A percentile compares a stretch with the other conserved stretches of the same genome.
Conservation (phyloP, 2,329 filamentous ascomycete species). For the Alternaria viburni region DNA sequence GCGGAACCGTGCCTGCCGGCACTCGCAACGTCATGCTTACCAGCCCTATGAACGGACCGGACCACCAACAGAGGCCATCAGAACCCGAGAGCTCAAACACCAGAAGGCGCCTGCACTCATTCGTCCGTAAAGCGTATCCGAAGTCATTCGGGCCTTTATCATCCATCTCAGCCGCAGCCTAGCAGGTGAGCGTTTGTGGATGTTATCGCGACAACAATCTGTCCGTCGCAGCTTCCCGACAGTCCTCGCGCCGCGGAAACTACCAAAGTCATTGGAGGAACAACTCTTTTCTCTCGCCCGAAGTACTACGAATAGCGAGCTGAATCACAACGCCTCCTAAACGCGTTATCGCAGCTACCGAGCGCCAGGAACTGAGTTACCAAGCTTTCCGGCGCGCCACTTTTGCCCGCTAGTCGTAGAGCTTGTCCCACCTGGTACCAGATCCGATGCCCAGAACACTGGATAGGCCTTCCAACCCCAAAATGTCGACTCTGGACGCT, state of each 20-base stretch:
- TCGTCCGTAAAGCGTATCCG: not conserved
- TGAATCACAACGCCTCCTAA: not conserved
- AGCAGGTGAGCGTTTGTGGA: not conserved
- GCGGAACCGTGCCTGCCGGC: not conserved
- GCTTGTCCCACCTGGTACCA: constrained; percentile 6
- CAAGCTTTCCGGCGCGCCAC: constrained; percentile 6
- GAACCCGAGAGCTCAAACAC: not conserved
- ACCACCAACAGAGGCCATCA: not conserved
- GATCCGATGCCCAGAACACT: constrained; percentile 9
- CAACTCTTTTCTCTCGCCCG: not conserved
- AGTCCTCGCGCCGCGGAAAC: not conserved
- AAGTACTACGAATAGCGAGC: not conserved
- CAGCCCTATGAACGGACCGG: not conserved
- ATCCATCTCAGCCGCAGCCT: not conserved
- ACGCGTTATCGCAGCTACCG: not conserved
- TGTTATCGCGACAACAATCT: not conserved
- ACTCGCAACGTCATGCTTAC: not conserved
- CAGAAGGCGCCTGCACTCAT: not conserved
- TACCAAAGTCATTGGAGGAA: not conserved
- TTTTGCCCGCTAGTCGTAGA: not conserved
- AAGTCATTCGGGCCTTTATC: not conserved
- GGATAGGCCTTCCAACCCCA: not conserved
- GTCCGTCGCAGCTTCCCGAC: not conserved
- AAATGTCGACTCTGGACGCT: not conserved
- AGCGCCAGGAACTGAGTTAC: constrained; percentile 1